Percentiles rank a stretch among this genome's conserved stretches.
Conservation (phyloP, 306 rosid species). For the Fagus sylvatica region DNA sequence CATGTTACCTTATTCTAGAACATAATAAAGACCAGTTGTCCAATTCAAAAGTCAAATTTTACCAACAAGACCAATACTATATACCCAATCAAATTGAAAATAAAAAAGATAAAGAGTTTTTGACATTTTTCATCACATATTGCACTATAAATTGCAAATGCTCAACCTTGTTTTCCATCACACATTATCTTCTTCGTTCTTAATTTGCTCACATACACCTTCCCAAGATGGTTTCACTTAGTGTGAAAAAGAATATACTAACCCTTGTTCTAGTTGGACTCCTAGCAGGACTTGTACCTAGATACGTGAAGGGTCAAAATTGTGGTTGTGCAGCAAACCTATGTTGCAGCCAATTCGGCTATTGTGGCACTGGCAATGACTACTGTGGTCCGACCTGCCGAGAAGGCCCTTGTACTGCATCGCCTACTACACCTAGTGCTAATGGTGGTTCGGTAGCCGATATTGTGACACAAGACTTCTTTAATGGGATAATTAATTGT, state of each 20-base stretch:
- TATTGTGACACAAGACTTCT: constrained; percentile 49
- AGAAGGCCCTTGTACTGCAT: constrained; percentile 54
- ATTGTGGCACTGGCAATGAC: constrained; percentile 47
- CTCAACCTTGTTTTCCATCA: background rate
- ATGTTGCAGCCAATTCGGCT: constrained; percentile 71
- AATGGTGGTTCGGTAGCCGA: constrained; percentile 56
- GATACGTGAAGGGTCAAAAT: constrained; percentile 29
- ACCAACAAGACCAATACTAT: too few relatives aligned
- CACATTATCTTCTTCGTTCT: background rate
- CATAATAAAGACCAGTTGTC: too few relatives aligned
- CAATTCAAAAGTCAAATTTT: too few relatives aligned
- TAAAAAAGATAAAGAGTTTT: background rate
- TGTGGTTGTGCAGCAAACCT: too few relatives aligned
- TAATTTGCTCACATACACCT: background rate
- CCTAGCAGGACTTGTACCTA: background rate
- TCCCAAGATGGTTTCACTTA: background rate
- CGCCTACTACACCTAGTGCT: too few relatives aligned
- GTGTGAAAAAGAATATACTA: background rate
- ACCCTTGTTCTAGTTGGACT: constrained; percentile 12
- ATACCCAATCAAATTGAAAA: too few relatives aligned
- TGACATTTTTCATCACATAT: background rate
- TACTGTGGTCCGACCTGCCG: constrained; percentile 68
- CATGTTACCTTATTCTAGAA: too few relatives aligned
- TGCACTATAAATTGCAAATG: background rate
- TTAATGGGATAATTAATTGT: constrained; percentile 46